A percentile compares a stretch with the other conserved stretches of the same genome.
phyloP scores from a whole-genome alignment of 2,329 filamentous ascomycete genomes.

The Sporothrix variecibatus region DNA sequence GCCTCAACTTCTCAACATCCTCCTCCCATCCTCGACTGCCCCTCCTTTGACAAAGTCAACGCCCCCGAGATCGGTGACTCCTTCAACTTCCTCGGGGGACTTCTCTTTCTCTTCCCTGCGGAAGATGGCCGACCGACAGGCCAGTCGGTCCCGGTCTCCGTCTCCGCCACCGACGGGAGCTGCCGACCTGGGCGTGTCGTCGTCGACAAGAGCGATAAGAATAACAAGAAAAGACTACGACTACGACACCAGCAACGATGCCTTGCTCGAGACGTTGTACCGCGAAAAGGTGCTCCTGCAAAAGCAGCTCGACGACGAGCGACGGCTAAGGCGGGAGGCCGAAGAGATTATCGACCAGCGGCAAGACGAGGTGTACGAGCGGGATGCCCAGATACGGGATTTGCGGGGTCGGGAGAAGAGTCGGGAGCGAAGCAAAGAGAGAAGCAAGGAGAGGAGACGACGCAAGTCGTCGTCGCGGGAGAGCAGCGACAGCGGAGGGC shows the following conservation, averaged over 20 bases:
- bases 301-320: constrained; percentile 8
- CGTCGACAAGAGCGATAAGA: background rate
- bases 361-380: constrained; percentile 16
- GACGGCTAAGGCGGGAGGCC: constrained; percentile 16
- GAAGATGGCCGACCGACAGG: background rate
- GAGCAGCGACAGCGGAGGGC: background rate
- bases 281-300: background rate
- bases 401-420: background rate
- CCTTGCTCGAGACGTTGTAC: background rate
- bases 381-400: background rate
- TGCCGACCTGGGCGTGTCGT: background rate
- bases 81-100: background rate
- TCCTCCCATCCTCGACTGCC: background rate
- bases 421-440: background rate
- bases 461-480: background rate
- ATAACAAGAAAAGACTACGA: background rate
- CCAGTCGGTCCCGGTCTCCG: background rate
- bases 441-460: too few relatives aligned
- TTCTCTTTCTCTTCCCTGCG: background rate
- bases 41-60: background rate
- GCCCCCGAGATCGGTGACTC: background rate
- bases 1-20: background rate
- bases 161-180: background rate
- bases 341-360: constrained; percentile 22
- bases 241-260: background rate